These are phyloP conservation scores for Xylaria sp. DNA, from an alignment of 2,329 filamentous ascomycete genomes.

Conservation along the genomic window DNA sequence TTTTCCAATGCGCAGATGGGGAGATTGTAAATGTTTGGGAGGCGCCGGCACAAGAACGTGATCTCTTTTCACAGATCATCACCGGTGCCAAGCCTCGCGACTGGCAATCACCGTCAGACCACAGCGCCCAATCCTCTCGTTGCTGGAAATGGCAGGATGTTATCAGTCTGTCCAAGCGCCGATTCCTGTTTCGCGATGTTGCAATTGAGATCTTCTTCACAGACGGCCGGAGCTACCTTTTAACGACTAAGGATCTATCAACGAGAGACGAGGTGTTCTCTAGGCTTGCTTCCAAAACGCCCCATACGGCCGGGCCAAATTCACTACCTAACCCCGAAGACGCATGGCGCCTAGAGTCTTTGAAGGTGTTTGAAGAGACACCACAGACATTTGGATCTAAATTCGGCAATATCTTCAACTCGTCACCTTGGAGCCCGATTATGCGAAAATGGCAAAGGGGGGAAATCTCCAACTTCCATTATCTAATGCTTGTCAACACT, in stretches of 20 bases:
- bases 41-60: constrained; percentile 89
- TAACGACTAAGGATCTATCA: constrained; percentile 81
- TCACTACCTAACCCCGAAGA: constrained; percentile 83
- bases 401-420: constrained; percentile 91
- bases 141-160: constrained; percentile 96
- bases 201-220: constrained; percentile 98
- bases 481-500: constrained; percentile 98
- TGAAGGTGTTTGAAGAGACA: constrained; percentile 73
- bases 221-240: constrained; percentile 92
- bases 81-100: constrained; percentile 72
- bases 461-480: constrained; percentile 98
- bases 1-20: constrained; percentile 93
- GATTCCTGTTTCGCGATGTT: constrained; percentile 95
- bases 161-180: constrained; percentile 93
- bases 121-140: constrained; percentile 80
- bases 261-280: constrained; percentile 83
- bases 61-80: constrained; percentile 95
- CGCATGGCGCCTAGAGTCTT: constrained; percentile 88
- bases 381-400: constrained; percentile 80
- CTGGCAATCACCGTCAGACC: constrained; percentile 69
- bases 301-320: constrained; percentile 78
- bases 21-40: constrained; percentile 98
- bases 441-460: constrained; percentile 92
- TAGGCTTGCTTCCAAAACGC: constrained; percentile 81
- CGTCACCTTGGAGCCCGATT: constrained; percentile 81